phyloP scores from a whole-genome alignment of 169 alveolate genomes.

The Theileria parva region DNA sequence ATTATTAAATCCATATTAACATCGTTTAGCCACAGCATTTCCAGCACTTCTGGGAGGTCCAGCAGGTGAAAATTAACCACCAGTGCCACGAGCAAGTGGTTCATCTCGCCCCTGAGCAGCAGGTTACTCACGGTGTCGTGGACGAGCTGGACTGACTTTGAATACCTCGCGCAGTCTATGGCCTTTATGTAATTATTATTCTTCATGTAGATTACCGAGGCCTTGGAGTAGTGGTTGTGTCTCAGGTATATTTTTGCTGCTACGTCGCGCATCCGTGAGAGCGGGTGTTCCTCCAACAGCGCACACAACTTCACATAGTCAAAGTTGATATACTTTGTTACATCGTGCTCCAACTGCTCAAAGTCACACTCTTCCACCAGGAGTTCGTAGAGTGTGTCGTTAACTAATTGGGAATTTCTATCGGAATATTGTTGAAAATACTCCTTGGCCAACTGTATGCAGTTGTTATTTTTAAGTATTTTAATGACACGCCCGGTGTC shows the following conservation, averaged over 20 bases:
- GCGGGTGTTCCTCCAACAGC: constrained; percentile 91
- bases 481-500: constrained; percentile 93
- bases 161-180: constrained; percentile 67
- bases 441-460: constrained; percentile 81
- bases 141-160: constrained; percentile 82
- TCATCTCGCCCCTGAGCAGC: constrained; percentile 86
- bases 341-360: constrained; percentile 90
- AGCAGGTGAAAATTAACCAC: constrained; percentile 95
- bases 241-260: constrained; percentile 91
- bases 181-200: constrained; percentile 72
- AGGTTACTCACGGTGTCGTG: constrained; percentile 89
- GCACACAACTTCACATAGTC: constrained; percentile 92
- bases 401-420: constrained; percentile 89
- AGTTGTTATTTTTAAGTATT: constrained; percentile 81
- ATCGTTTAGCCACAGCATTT: constrained; percentile 97
- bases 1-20: constrained; percentile 89
- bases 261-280: constrained; percentile 95
- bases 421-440: constrained; percentile 79
- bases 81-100: constrained; percentile 95
- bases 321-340: constrained; percentile 91
- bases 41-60: constrained; percentile 97
- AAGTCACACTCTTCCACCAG: constrained; percentile 95
- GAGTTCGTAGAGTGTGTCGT: constrained; percentile 97
- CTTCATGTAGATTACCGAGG: constrained; percentile 88
- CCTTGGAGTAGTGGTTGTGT: constrained; percentile 87